Evolutionary conservation across 768 basidiomycete species (phyloP), one percentile per base, ranked within the genome.

Genomic region (Lentinula sp.): DNA sequence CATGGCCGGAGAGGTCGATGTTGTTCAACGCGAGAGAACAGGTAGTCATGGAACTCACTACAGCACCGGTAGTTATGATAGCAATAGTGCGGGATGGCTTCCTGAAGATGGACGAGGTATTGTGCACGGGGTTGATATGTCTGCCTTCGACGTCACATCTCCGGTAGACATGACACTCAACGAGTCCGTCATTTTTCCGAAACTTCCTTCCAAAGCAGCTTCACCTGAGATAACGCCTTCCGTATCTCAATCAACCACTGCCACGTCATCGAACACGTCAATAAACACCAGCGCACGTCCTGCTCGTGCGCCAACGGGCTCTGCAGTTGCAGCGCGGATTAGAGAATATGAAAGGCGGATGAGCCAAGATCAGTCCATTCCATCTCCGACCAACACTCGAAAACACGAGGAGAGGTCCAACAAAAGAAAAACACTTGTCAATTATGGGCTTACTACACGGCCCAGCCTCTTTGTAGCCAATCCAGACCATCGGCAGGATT

Each of bases 401-500:
- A 73, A 72, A 55, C 71, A 64, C 56, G 81, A 81, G 66, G 79
- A 78, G 66, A 70, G 71, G 61, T 67, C 74, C 52, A 74, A 70
- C 62, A 78, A 73, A 67, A 72, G 74, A 56, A 72, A 74, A 56
- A 65, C 72, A 55, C 71, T 70, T 46, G 75, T 85, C 41, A 77
- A 81, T 32, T 92, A 91, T 69, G 89, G 88, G 12, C 78, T 91
- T 37, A 85, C 79, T 39, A 83, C 84, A 23, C 79, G 81, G 62
- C 73, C 82, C 18, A 83, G 83, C 63, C 76, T 93, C 35, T 92
- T 83, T 65, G 79, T 93, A 56, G 87, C 88, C 23, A 92, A 93
- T 71, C 90, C 91, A 16, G 86, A 88, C 66, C 67, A 74, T 57
- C 66, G 72, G 51, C 64, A 61, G 2, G 62, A 33, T 35, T 36